A percentile compares a stretch with the other conserved stretches of the same genome.
Conservation (phyloP, 192 early-diverging fungal species). For the Jimgerdemannia lactiflua region DNA sequence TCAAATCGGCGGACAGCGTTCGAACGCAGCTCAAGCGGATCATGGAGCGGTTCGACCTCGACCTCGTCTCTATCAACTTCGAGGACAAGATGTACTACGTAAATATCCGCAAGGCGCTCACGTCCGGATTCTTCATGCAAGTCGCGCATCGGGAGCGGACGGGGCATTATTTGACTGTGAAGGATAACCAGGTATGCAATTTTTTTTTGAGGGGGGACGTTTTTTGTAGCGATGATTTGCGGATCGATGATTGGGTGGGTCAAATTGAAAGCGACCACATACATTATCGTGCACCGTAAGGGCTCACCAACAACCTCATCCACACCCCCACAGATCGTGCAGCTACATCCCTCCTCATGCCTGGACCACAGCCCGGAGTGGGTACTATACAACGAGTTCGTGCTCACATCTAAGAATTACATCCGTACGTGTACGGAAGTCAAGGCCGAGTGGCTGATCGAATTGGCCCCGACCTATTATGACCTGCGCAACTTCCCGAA, state of each 20-base stretch:
- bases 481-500: constrained; percentile 88
- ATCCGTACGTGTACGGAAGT: constrained; percentile 93
- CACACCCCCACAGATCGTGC: constrained; percentile 56
- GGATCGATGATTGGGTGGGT: neutral
- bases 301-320: neutral
- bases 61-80: constrained; percentile 68
- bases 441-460: constrained; percentile 81
- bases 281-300: neutral
- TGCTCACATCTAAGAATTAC: constrained; percentile 93
- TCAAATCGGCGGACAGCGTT: constrained; percentile 93
- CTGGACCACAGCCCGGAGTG: constrained; percentile 94
- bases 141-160: constrained; percentile 92
- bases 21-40: constrained; percentile 83
- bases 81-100: constrained; percentile 74
- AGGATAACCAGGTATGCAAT: constrained; percentile 80
- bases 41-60: constrained; percentile 71
- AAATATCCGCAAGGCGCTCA: constrained; percentile 87
- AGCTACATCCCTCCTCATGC: constrained; percentile 89
- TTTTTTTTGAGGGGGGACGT: constrained; percentile 36
- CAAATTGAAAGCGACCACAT: no score
- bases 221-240: constrained; percentile 5
- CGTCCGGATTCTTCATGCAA: constrained; percentile 98
- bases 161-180: constrained; percentile 87
- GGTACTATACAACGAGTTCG: constrained; percentile 99
- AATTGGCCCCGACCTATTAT: constrained; percentile 90